These are phyloP conservation scores for Fusarium nodosum DNA, from an alignment of 2,329 filamentous ascomycete genomes.

Conservation along the genomic window DNA sequence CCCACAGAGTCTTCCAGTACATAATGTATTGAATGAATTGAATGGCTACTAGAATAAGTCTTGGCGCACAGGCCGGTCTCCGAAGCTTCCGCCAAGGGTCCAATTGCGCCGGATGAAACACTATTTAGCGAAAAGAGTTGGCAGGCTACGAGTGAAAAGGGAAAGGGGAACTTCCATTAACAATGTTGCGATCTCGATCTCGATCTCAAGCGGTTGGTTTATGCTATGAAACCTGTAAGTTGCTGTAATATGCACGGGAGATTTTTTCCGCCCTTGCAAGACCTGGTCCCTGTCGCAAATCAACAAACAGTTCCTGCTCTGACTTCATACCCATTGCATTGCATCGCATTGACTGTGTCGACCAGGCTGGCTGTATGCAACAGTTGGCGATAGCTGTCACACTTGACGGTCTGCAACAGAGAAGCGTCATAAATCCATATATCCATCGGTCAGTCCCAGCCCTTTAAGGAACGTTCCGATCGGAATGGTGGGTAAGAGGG, in stretches of 20 bases:
- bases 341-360: slow-evolving; percentile 1
- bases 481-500: slow-evolving; percentile 41
- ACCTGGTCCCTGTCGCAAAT: slow-evolving; percentile 32
- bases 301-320: slow-evolving; percentile 13
- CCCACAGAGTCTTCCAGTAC: slow-evolving; percentile 41
- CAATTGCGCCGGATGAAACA: slow-evolving; percentile 20
- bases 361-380: slow-evolving; percentile 14
- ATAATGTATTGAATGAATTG: background rate
- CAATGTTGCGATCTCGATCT: slow-evolving; percentile 44
- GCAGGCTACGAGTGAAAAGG: slow-evolving; percentile 1
- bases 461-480: slow-evolving; percentile 36
- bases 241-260: slow-evolving; percentile 12
- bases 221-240: slow-evolving; percentile 28
- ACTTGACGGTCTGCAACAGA: slow-evolving; percentile 28
- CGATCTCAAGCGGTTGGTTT: slow-evolving; percentile 36
- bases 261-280: slow-evolving; percentile 21
- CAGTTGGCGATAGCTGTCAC: slow-evolving; percentile 35
- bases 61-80: slow-evolving; percentile 34
- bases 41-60: slow-evolving; percentile 1
- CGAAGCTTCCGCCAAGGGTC: slow-evolving; percentile 46
- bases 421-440: slow-evolving; percentile 26
- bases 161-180: slow-evolving; percentile 5
- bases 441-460: slow-evolving; percentile 32
- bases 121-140: slow-evolving; percentile 12
- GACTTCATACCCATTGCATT: slow-evolving; percentile 20